Percentiles rank a stretch among this genome's conserved stretches.
These are phyloP conservation scores for Candida peoriensis DNA, from an alignment of 805 yeast genomes.

Conservation along the genomic window DNA sequence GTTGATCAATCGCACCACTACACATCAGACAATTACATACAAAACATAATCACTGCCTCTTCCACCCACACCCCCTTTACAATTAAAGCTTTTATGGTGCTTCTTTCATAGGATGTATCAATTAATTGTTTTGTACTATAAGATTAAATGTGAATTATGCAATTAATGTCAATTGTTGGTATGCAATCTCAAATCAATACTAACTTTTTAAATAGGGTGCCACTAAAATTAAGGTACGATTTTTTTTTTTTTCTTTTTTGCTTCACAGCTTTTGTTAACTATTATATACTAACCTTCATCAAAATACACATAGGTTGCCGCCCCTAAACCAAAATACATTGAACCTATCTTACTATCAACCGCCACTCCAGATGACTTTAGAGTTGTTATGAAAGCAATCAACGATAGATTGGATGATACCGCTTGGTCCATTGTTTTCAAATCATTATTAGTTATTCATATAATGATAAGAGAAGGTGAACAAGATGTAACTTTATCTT, in stretches of 20 bases:
- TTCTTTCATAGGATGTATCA: too few species aligned
- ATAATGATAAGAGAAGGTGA: slow-evolving; percentile 92
- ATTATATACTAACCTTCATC: slow-evolving; percentile 4
- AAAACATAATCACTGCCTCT: too few species aligned
- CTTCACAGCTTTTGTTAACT: background rate
- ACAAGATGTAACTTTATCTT: slow-evolving; percentile 63
- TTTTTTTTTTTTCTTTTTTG: background rate
- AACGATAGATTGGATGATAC: slow-evolving; percentile 61
- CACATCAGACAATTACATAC: too few species aligned
- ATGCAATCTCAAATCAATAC: too few species aligned
- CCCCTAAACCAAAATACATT: slow-evolving; percentile 95
- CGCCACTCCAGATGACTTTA: slow-evolving; percentile 41
- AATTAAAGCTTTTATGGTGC: too few species aligned
- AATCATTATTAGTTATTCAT: slow-evolving; percentile 79
- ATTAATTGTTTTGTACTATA: too few species aligned
- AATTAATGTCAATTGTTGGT: too few species aligned
- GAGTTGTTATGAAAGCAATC: slow-evolving; percentile 63
- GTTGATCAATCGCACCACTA: too few species aligned
- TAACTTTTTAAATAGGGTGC: slow-evolving; percentile 42
- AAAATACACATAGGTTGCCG: slow-evolving; percentile 61
- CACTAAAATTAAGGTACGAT: slow-evolving; percentile 51
- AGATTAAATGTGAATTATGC: too few species aligned
- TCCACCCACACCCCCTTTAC: too few species aligned
- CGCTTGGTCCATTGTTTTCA: slow-evolving; percentile 90
- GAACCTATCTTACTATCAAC: slow-evolving; percentile 76